Conservation (phyloP, 768 basidiomycete species). For the Nidularia pulvinata region DNA sequence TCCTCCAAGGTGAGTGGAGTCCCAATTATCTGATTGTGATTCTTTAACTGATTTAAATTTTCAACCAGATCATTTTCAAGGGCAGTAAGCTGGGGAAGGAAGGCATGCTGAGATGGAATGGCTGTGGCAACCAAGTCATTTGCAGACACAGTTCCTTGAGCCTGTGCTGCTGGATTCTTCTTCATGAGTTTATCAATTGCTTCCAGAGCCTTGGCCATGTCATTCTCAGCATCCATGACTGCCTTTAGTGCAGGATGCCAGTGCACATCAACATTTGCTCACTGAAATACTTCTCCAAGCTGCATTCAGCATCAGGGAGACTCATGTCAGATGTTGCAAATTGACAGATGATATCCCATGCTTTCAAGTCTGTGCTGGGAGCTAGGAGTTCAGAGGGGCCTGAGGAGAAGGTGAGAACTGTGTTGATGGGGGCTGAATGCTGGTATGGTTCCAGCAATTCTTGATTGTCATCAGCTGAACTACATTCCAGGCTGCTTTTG, state of each 20-base stretch:
- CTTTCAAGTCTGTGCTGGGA: not conserved
- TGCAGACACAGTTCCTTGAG: not conserved
- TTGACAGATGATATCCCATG: not conserved
- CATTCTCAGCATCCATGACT: conserved; percentile 9
- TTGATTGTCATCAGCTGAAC: conserved; percentile 24
- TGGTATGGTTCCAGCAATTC: conserved; percentile 33
- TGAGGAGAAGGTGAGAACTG: not conserved
- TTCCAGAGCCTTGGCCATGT: conserved; percentile 3
- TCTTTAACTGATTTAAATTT: not conserved
- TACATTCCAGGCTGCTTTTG: conserved; percentile 22
- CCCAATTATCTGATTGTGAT: not conserved
- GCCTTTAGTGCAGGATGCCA: conserved; percentile 6
- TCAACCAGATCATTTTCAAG: not conserved
- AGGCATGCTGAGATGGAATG: not conserved
- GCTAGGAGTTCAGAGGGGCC: not conserved
- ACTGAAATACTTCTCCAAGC: not conserved
- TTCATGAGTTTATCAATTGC: not conserved
- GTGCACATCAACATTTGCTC: not conserved
- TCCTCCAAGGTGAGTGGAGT: conserved; percentile 3
- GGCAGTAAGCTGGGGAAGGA: not conserved
- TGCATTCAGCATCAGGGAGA: not conserved
- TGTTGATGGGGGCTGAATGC: conserved; percentile 2
- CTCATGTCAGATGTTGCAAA: not conserved
- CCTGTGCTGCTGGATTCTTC: not conserved
- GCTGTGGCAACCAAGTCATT: not conserved